Conservation (phyloP, 306 rosid species). For the Senna tora region DNA sequence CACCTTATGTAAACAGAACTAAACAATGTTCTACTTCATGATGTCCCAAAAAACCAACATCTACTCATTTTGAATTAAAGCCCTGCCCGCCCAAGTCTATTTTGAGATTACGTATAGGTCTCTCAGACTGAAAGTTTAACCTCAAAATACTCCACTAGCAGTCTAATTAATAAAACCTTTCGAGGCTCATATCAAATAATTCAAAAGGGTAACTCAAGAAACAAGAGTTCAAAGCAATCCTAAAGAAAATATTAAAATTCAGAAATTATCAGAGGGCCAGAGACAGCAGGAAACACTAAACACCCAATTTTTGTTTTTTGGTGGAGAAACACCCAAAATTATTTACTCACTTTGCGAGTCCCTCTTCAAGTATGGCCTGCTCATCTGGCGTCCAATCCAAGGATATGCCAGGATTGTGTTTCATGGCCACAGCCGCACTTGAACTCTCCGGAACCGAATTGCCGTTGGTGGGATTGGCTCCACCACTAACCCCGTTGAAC, state of each 20-base stretch:
- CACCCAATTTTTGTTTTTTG: not conserved
- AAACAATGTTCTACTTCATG: conserved; percentile 28
- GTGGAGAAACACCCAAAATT: conserved; percentile 7
- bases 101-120: too few species aligned
- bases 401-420: conserved; percentile 92
- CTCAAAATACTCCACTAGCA: not conserved
- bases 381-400: conserved; percentile 88
- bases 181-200: not conserved
- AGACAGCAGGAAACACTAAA: not conserved
- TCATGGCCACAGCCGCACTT: conserved; percentile 62
- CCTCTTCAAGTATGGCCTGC: conserved; percentile 80
- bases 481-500: conserved; percentile 51
- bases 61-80: conserved; percentile 4
- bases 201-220: not conserved
- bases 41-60: not conserved
- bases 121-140: conserved; percentile 15
- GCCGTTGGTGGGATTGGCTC: conserved; percentile 58
- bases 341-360: conserved; percentile 72
- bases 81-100: not conserved
- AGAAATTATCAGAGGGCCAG: not conserved
- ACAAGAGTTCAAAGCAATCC: not conserved
- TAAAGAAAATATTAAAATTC: not conserved
- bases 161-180: not conserved
- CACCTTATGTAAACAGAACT: conserved; percentile 1
- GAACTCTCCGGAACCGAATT: conserved; percentile 71